Percentiles rank a stretch among this genome's conserved stretches.
Evolutionary conservation across 331 rosid genomes (phyloP).

Genomic region (Erythrophleum ivorense): DNA sequence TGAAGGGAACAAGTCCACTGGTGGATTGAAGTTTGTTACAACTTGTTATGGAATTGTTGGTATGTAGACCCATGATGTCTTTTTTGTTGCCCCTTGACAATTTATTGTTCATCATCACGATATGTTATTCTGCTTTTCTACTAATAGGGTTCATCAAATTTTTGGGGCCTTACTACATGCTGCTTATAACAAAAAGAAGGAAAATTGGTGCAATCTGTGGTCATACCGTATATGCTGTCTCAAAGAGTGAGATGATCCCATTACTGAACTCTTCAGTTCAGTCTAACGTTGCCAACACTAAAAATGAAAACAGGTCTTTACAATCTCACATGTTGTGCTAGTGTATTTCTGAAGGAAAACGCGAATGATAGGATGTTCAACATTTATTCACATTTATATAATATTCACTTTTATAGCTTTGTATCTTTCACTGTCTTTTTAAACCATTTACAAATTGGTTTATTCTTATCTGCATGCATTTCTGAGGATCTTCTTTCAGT

Average conservation of each 20-base stretch:
- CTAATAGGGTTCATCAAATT: slow-evolving; percentile 74
- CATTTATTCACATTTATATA: slow-evolving; percentile 19
- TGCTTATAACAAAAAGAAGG: slow-evolving; percentile 77
- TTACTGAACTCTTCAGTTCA: slow-evolving; percentile 62
- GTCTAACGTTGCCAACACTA: slow-evolving; percentile 58
- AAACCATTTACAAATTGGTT: slow-evolving; percentile 2
- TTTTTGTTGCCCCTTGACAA: background rate
- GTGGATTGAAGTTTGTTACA: slow-evolving; percentile 80
- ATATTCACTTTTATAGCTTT: slow-evolving; percentile 13
- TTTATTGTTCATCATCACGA: slow-evolving; percentile 36
- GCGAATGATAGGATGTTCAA: slow-evolving; percentile 39
- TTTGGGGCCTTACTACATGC: slow-evolving; percentile 84
- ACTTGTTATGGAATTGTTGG: slow-evolving; percentile 85
- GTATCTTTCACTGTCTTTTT: slow-evolving; percentile 27
- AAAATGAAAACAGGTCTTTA: slow-evolving; percentile 88
- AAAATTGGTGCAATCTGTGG: slow-evolving; percentile 82
- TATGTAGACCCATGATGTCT: slow-evolving; percentile 36
- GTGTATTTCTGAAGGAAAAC: slow-evolving; percentile 51
- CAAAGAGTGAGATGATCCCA: slow-evolving; percentile 78
- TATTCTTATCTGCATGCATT: slow-evolving; percentile 6
- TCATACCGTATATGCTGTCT: slow-evolving; percentile 67
- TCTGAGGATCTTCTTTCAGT: background rate
- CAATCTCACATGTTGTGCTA: slow-evolving; percentile 59
- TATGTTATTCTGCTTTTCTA: slow-evolving; percentile 40
- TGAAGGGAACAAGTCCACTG: slow-evolving; percentile 78